Evolutionary conservation across 2,329 filamentous ascomycete species (phyloP), one percentile per base, ranked within the genome.

Genomic region (Nemania abortiva): DNA sequence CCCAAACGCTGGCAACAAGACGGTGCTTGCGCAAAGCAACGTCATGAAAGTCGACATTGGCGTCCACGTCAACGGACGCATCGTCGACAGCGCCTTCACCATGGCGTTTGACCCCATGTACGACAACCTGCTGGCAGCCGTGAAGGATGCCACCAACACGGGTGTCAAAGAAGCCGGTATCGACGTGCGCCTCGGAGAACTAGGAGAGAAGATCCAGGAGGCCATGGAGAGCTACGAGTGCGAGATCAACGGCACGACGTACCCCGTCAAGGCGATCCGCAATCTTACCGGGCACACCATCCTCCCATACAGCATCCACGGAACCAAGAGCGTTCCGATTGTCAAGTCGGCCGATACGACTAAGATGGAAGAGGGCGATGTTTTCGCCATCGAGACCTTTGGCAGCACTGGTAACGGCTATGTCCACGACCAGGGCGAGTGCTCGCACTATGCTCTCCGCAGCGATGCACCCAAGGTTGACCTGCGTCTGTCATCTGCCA

Each of bases 281-380:
- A 96, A 96, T 83, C 85, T 97, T 69, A 95, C 92, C 77, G 94
- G 94, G 10, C 95, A 98, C 84, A 95, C 92, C 74, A 98, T 98
- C 77, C 86, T 93, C 65, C 94, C 90, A 70, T 96, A 95, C 84
- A 90, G 90, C 79, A 98, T 98, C 75, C 95, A 98, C 82, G 94
- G 95, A 66, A 92, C 90, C 76, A 98, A 98, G 86, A 94, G 92
- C 73, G 93, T 98, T 60, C 95, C 95, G 0, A 97, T 98, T 76
- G 94, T 98, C 72, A 97, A 97, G 85, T 91, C 90, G 70, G 88
- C 89, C 70, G 93, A 97, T 77, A 90, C 91, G 79, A 97, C 94
- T 61, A 97, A 97, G 87, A 98, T 98, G 95, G 95, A 98, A 83
- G 95, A 98, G 82, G 94, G 94, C 50, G 95, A 98, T 78, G 91